Conservation (phyloP, 129 eudicot species). For the carrot (Daucus carota) region DNA sequence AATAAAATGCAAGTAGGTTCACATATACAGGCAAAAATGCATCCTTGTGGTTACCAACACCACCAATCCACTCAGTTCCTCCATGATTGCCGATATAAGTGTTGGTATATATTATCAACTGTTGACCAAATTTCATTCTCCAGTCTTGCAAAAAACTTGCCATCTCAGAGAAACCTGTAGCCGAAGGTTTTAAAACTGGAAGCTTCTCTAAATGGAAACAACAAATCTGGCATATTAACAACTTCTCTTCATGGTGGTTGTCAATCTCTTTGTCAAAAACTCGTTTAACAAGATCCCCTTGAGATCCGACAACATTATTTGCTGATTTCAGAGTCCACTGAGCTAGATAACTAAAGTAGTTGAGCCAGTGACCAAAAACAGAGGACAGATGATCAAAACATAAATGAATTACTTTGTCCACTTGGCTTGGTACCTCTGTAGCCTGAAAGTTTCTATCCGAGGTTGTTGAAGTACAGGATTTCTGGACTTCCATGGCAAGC, state of each 20-base stretch:
- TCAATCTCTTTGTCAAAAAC: constrained; percentile 98
- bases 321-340: constrained; percentile 53
- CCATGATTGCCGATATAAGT: constrained; percentile 31
- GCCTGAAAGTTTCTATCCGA: constrained; percentile 9
- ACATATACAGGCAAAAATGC: constrained; percentile 80
- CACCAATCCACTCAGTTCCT: constrained; percentile 73
- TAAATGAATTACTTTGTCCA: constrained; percentile 72
- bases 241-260: constrained; percentile 88
- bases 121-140: constrained; percentile 51
- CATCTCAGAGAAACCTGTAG: constrained; percentile 15
- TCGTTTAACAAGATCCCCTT: constrained; percentile 82
- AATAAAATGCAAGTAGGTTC: constrained; percentile 66
- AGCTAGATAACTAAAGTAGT: constrained; percentile 57
- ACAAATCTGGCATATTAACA: constrained; percentile 74
- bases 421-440: constrained; percentile 64
- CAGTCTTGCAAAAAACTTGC: constrained; percentile 39
- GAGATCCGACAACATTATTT: constrained; percentile 30
- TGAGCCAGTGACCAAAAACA: constrained; percentile 58
- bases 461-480: constrained; percentile 28
- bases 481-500: constrained; percentile 66
- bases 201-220: constrained; percentile 69
- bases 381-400: constrained; percentile 69
- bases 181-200: constrained; percentile 24
- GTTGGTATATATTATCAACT: constrained; percentile 37
- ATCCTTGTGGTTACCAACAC: constrained; percentile 94